Conservation (phyloP, 169 alveolate genomes). For the Plasmodium inui region DNA sequence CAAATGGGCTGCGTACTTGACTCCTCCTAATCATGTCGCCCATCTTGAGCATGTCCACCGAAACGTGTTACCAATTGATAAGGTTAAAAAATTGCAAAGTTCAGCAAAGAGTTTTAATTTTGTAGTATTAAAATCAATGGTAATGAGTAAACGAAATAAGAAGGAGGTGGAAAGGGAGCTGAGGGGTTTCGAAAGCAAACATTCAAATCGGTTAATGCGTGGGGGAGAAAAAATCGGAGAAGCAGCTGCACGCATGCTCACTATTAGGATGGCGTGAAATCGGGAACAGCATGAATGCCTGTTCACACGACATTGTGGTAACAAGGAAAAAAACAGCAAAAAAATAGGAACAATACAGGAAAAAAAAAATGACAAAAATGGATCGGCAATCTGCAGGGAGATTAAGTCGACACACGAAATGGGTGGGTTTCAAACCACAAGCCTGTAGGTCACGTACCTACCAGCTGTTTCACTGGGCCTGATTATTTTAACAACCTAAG, state of each 20-base stretch:
- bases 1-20: neutral
- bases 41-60: neutral
- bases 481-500: slow-evolving; percentile 95
- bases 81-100: neutral
- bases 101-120: neutral
- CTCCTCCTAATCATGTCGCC: neutral
- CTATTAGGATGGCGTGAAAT: neutral
- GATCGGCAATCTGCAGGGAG: neutral
- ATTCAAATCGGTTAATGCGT: neutral
- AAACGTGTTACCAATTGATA: neutral
- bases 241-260: neutral
- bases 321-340: neutral
- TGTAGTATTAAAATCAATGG: neutral
- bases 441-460: slow-evolving; percentile 96
- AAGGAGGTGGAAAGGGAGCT: neutral
- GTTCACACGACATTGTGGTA: neutral
- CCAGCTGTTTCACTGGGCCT: slow-evolving; percentile 99
- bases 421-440: slow-evolving; percentile 82
- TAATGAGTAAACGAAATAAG: neutral
- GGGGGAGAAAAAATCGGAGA: neutral
- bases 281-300: neutral
- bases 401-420: neutral
- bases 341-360: too few species aligned
- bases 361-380: neutral
- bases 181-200: neutral